Percentiles rank a stretch among this genome's conserved stretches.
Conservation (phyloP, 1,284 basidiomycete species). For the Golubevia sp. region DNA sequence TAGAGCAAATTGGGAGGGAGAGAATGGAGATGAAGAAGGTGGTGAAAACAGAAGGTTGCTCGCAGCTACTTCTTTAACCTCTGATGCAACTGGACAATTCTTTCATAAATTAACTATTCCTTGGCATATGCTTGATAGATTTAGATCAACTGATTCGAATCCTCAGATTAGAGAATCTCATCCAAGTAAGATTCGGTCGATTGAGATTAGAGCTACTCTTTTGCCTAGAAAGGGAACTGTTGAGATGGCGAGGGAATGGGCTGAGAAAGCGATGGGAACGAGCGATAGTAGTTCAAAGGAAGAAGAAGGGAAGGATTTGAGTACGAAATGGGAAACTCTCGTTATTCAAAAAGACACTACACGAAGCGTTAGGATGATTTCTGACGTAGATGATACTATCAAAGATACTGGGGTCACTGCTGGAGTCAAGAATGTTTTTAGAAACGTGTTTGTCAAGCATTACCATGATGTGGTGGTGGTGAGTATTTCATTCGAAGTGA, state of each 20-base stretch:
- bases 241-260: neutral
- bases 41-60: neutral
- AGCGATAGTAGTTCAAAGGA: constrained; percentile 1
- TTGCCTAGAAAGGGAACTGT: neutral
- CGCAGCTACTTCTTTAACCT: constrained; percentile 1
- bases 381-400: constrained; percentile 49
- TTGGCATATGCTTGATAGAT: constrained; percentile 8
- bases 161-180: neutral
- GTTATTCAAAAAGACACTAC: constrained; percentile 21
- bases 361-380: constrained; percentile 27
- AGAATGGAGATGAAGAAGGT: constrained; percentile 4
- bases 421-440: constrained; percentile 32
- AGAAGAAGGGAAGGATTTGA: neutral
- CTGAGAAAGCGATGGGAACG: neutral
- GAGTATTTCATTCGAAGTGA: constrained; percentile 19
- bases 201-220: constrained; percentile 1
- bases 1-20: constrained; percentile 23
- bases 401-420: constrained; percentile 39
- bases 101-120: constrained; percentile 6
- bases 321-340: constrained; percentile 2
- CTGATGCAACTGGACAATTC: constrained; percentile 7
- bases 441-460: constrained; percentile 46
- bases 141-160: neutral
- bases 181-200: neutral
- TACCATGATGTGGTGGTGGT: constrained; percentile 34